phyloP scores from a whole-genome alignment of 331 rosid species.

The Spiraea crenata region DNA sequence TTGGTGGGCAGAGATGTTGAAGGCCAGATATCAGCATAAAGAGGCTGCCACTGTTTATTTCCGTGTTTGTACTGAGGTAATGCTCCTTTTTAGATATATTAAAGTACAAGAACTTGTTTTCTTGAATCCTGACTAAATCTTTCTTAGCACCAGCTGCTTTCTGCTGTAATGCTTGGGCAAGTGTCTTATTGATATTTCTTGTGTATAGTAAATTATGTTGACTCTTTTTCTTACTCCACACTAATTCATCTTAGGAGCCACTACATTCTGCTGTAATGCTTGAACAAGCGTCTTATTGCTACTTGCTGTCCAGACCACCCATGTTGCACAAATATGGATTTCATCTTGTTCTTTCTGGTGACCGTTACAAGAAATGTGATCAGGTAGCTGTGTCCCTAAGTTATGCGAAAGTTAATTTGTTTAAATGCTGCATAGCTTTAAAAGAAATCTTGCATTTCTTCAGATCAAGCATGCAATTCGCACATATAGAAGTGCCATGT shows the following conservation, averaged over 20 bases:
- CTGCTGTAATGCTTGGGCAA: slow-evolving; percentile 96
- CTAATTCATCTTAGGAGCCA: slow-evolving; percentile 57
- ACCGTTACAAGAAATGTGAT: slow-evolving; percentile 87
- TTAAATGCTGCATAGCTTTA: slow-evolving; percentile 23
- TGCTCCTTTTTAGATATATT: slow-evolving; percentile 17
- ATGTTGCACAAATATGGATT: slow-evolving; percentile 94
- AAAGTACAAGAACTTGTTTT: slow-evolving; percentile 10
- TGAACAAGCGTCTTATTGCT: slow-evolving; percentile 98
- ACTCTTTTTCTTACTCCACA: slow-evolving; percentile 27
- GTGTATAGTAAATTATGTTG: not conserved
- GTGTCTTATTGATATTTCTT: slow-evolving; percentile 74
- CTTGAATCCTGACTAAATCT: slow-evolving; percentile 36
- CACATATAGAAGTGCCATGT: slow-evolving; percentile 73
- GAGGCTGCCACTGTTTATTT: slow-evolving; percentile 92
- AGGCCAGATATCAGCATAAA: slow-evolving; percentile 69
- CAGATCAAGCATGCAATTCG: slow-evolving; percentile 97
- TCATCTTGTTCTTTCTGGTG: slow-evolving; percentile 99
- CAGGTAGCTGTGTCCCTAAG: slow-evolving; percentile 55
- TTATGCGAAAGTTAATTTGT: not conserved
- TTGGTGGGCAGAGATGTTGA: slow-evolving; percentile 96
- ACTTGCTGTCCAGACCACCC: slow-evolving; percentile 83
- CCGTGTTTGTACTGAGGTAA: slow-evolving; percentile 94
- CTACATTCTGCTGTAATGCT: slow-evolving; percentile 95
- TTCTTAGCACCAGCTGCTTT: slow-evolving; percentile 69
- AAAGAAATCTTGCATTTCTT: slow-evolving; percentile 24